A percentile compares a stretch with the other conserved stretches of the same genome.
phyloP scores from a whole-genome alignment of 2,329 filamentous ascomycete species.

The Thelonectria rubi region DNA sequence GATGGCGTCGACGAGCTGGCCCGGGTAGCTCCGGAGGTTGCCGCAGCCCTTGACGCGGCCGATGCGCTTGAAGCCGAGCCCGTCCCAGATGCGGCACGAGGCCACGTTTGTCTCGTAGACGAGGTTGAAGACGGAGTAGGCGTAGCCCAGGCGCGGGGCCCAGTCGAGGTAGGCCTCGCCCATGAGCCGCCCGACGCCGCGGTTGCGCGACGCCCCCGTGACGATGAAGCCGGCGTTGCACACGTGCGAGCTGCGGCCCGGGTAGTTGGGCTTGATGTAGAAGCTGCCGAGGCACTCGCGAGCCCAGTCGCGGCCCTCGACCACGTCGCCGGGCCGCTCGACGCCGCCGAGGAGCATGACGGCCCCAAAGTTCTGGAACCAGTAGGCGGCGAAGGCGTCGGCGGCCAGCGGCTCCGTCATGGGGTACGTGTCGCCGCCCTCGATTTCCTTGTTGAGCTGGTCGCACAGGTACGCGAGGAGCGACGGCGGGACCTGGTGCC shows the following conservation, averaged over 20 bases:
- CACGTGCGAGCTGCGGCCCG: slow-evolving; percentile 87
- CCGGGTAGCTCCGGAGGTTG: slow-evolving; percentile 73
- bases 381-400: slow-evolving; percentile 82
- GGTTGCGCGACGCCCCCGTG: slow-evolving; percentile 76
- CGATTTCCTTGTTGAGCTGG: slow-evolving; percentile 89
- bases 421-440: slow-evolving; percentile 90
- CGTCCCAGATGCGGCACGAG: slow-evolving; percentile 91
- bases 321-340: slow-evolving; percentile 65
- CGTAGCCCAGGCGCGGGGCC: slow-evolving; percentile 84
- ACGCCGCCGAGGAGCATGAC: slow-evolving; percentile 87
- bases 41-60: slow-evolving; percentile 80
- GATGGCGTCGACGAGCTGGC: slow-evolving; percentile 76
- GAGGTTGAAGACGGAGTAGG: slow-evolving; percentile 92
- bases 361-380: slow-evolving; percentile 90
- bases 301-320: slow-evolving; percentile 76
- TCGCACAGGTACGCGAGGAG: slow-evolving; percentile 81
- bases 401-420: slow-evolving; percentile 80
- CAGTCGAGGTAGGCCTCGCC: slow-evolving; percentile 81
- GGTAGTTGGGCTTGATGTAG: slow-evolving; percentile 95
- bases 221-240: slow-evolving; percentile 87
- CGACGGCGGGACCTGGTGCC: slow-evolving; percentile 76
- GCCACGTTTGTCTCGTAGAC: slow-evolving; percentile 95
- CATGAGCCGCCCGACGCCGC: slow-evolving; percentile 79
- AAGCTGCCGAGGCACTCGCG: slow-evolving; percentile 87
- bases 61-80: slow-evolving; percentile 90